A percentile compares a stretch with the other conserved stretches of the same genome.
Conservation (phyloP, 2,329 filamentous ascomycete species). For the Microdochium paspali region DNA sequence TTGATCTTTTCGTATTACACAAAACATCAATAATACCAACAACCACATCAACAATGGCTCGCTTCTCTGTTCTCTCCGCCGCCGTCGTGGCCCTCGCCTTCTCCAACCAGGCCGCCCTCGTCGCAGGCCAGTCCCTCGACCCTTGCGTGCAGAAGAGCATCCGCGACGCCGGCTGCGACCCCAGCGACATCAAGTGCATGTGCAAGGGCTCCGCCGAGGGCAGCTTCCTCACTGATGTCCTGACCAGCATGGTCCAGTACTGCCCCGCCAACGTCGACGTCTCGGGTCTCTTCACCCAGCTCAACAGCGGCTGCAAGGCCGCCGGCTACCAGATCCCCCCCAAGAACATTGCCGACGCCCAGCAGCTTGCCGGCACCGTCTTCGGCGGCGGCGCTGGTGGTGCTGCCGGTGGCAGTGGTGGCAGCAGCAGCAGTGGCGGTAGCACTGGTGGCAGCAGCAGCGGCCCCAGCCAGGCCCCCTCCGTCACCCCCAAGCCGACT, state of each 20-base stretch:
- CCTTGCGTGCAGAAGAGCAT: slow-evolving; percentile 26
- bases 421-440: slow-evolving; percentile 2
- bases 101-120: slow-evolving; percentile 9
- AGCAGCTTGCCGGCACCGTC: slow-evolving; percentile 11
- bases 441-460: slow-evolving; percentile 1
- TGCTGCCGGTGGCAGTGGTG: neutral
- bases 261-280: slow-evolving; percentile 23
- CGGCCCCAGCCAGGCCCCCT: too few relatives aligned
- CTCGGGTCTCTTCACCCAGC: slow-evolving; percentile 19
- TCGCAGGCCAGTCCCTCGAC: slow-evolving; percentile 14
- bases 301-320: slow-evolving; percentile 22
- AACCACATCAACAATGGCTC: neutral
- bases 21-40: neutral
- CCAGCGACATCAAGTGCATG: slow-evolving; percentile 22
- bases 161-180: slow-evolving; percentile 19
- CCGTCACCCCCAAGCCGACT: slow-evolving; percentile 2
- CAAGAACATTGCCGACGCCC: slow-evolving; percentile 20
- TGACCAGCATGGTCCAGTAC: slow-evolving; percentile 27
- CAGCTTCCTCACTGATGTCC: slow-evolving; percentile 24
- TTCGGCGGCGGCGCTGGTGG: slow-evolving; percentile 1
- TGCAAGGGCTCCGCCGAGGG: slow-evolving; percentile 22
- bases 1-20: neutral
- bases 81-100: slow-evolving; percentile 14
- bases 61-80: slow-evolving; percentile 3
- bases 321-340: slow-evolving; percentile 17